These are phyloP conservation scores for Umbelopsis vinacea DNA, from an alignment of 192 early-diverging fungal genomes.

Conservation along the genomic window DNA sequence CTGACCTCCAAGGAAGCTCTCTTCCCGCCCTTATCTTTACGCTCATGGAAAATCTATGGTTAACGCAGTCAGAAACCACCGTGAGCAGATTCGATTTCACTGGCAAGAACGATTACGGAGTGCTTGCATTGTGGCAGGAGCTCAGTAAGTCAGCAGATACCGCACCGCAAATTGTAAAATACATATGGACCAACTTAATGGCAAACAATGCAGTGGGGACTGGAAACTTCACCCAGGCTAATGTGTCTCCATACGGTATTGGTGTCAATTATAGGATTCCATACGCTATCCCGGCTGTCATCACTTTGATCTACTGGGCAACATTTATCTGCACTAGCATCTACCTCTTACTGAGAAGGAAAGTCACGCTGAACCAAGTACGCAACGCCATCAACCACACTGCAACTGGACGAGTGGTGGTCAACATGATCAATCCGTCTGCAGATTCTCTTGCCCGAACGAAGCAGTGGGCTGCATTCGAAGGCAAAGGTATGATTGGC, in stretches of 20 bases:
- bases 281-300: slow-evolving; percentile 3
- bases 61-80: background rate
- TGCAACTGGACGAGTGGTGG: background rate
- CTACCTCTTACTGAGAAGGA: background rate
- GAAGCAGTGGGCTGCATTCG: background rate
- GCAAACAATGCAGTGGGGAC: slow-evolving; percentile 1
- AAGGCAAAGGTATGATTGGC: background rate
- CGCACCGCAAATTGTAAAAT: background rate
- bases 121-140: background rate
- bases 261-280: background rate
- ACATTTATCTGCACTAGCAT: background rate
- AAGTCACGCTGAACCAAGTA: background rate
- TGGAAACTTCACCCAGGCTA: background rate
- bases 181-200: slow-evolving; percentile 1
- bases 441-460: slow-evolving; percentile 6
- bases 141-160: background rate
- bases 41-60: background rate
- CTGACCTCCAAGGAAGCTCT: background rate
- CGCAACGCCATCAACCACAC: slow-evolving; percentile 9
- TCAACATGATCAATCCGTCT: background rate
- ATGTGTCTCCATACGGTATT: background rate
- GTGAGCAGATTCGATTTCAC: background rate
- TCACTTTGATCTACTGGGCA: background rate
- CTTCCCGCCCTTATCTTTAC: background rate
- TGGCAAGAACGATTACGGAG: background rate